phyloP scores from a whole-genome alignment of 306 rosid species.

The Castanea sativa region DNA sequence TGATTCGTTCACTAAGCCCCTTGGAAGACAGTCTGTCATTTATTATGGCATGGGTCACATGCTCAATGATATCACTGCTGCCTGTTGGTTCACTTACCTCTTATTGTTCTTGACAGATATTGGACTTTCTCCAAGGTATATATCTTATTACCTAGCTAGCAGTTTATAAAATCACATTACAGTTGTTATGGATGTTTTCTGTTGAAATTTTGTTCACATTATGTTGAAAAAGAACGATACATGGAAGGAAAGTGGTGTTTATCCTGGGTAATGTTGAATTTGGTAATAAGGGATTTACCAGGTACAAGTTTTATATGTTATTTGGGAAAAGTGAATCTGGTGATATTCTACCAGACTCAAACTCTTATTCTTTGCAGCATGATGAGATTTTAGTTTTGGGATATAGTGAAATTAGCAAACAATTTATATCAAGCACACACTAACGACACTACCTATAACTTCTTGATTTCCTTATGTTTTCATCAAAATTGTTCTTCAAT shows the following conservation, averaged over 20 bases:
- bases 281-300: too few relatives aligned
- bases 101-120: conserved; percentile 79
- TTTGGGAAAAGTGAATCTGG: background rate
- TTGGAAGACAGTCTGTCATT: conserved; percentile 68
- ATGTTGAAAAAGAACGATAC: background rate
- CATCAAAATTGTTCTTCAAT: background rate
- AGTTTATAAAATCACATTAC: background rate
- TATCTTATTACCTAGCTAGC: background rate
- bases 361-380: background rate
- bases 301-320: too few relatives aligned
- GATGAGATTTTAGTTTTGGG: background rate
- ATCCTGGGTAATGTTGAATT: too few relatives aligned
- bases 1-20: conserved; percentile 41
- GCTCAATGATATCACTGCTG: conserved; percentile 93
- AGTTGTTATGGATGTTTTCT: background rate
- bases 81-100: conserved; percentile 96
- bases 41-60: conserved; percentile 92
- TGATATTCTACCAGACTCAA: background rate
- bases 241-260: too few relatives aligned
- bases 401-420: background rate
- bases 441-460: background rate
- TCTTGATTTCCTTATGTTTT: background rate
- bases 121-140: conserved; percentile 82
- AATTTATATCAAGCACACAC: background rate
- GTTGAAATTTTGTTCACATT: background rate